Percentiles rank a stretch among this genome's conserved stretches.
phyloP scores from a whole-genome alignment of 2,329 filamentous ascomycete species.

The Ascochyta lentis region DNA sequence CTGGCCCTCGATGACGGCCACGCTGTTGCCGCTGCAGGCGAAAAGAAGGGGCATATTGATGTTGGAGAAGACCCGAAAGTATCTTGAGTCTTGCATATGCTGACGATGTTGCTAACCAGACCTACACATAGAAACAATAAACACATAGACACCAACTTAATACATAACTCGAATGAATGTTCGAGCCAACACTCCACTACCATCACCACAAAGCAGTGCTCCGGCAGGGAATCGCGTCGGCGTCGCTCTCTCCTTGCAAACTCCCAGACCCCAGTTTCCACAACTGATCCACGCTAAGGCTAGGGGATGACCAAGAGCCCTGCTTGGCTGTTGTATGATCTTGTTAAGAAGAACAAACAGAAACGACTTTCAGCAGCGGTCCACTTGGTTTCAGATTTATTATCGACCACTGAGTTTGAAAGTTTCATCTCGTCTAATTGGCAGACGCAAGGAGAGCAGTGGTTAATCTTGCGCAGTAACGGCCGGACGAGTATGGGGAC shows the following conservation, averaged over 20 bases:
- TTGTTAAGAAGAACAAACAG: not conserved
- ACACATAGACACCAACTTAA: not conserved
- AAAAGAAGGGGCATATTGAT: not conserved
- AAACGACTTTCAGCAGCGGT: not conserved
- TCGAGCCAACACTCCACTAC: not conserved
- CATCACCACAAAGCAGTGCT: constrained; percentile 12
- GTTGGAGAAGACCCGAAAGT: not conserved
- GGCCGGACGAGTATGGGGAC: not conserved
- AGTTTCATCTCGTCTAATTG: not conserved
- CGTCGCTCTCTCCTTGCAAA: not conserved
- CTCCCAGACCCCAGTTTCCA: not conserved
- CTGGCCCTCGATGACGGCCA: constrained; percentile 10
- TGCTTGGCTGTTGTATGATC: not conserved
- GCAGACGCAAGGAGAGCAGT: not conserved
- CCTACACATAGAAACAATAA: not conserved
- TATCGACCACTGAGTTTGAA: not conserved
- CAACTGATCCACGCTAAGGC: not conserved
- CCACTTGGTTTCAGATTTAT: not conserved
- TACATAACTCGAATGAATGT: not conserved
- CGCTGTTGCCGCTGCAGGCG: constrained; percentile 1
- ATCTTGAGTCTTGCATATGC: not conserved
- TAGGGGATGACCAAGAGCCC: not conserved
- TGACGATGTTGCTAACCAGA: not conserved
- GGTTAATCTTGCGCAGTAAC: not conserved
- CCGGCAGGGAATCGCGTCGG: constrained; percentile 2